Percentiles rank a stretch among this genome's conserved stretches.
Evolutionary conservation across 495 filamentous ascomycete species (phyloP).

Genomic region (Tuber borchii): DNA sequence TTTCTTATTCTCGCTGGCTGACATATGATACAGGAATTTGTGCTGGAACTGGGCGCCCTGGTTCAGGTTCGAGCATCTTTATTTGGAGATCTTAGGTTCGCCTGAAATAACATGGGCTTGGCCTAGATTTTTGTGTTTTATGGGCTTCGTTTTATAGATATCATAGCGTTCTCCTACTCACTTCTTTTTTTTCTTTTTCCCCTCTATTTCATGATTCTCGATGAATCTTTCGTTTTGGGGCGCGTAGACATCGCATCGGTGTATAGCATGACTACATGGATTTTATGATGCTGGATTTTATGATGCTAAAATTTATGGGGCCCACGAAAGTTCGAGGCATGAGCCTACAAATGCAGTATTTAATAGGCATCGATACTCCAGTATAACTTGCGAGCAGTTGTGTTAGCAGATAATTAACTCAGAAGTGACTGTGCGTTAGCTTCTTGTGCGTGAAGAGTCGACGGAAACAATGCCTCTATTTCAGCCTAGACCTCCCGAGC

Average conservation of each 20-base stretch:
- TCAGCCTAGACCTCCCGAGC: neutral
- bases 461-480: neutral
- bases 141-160: slow-evolving; percentile 19
- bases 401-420: neutral
- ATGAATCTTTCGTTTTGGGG: neutral
- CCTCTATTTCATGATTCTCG: neutral
- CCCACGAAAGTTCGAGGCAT: neutral
- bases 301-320: neutral
- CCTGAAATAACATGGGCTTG: slow-evolving; percentile 13
- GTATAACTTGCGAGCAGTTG: neutral
- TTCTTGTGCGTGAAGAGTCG: neutral
- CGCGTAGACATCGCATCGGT: neutral
- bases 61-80: slow-evolving; percentile 77
- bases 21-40: slow-evolving; percentile 62
- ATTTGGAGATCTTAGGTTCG: slow-evolving; percentile 77
- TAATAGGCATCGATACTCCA: neutral
- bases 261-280: neutral
- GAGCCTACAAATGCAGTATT: neutral
- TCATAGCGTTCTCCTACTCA: slow-evolving; percentile 4
- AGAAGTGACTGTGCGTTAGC: neutral
- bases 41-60: slow-evolving; percentile 79
- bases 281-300: neutral
- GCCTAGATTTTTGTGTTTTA: slow-evolving; percentile 1
- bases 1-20: slow-evolving; percentile 42
- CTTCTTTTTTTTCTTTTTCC: neutral